Conservation (phyloP, 2,329 filamentous ascomycete genomes). For the Arthrobotrys sinensis region DNA sequence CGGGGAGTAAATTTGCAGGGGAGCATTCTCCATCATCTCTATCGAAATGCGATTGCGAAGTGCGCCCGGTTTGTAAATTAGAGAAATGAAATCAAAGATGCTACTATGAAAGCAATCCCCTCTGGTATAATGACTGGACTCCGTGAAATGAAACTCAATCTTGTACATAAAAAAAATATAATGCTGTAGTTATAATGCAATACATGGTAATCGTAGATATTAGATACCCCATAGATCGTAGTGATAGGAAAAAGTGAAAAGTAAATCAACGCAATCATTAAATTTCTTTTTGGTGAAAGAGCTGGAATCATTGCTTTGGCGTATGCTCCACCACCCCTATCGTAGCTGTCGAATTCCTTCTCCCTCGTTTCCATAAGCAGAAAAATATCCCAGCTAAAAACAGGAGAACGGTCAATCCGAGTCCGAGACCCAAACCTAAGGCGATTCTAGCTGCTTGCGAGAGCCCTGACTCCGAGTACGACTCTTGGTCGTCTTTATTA, state of each 20-base stretch:
- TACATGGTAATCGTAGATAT: slow-evolving; percentile 51
- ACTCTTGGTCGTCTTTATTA: neutral
- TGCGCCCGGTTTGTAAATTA: slow-evolving; percentile 38
- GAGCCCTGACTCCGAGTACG: slow-evolving; percentile 29
- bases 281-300: slow-evolving; percentile 19
- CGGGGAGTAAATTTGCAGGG: neutral
- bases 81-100: slow-evolving; percentile 27
- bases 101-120: slow-evolving; percentile 48
- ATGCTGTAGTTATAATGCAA: slow-evolving; percentile 38
- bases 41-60: slow-evolving; percentile 25
- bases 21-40: slow-evolving; percentile 13
- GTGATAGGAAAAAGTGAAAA: slow-evolving; percentile 14
- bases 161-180: slow-evolving; percentile 43
- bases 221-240: slow-evolving; percentile 46
- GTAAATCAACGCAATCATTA: slow-evolving; percentile 40
- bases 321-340: slow-evolving; percentile 13
- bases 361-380: slow-evolving; percentile 43
- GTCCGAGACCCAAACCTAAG: slow-evolving; percentile 45
- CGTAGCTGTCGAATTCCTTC: slow-evolving; percentile 6
- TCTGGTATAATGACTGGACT: slow-evolving; percentile 55
- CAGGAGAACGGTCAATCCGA: slow-evolving; percentile 46
- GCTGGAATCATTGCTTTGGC: slow-evolving; percentile 27
- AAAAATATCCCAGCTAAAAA: slow-evolving; percentile 53
- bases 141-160: slow-evolving; percentile 52
- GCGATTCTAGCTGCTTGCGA: slow-evolving; percentile 50